These are phyloP conservation scores for Citrullus amarus DNA, from an alignment of 306 rosid genomes.

Conservation along the genomic window DNA sequence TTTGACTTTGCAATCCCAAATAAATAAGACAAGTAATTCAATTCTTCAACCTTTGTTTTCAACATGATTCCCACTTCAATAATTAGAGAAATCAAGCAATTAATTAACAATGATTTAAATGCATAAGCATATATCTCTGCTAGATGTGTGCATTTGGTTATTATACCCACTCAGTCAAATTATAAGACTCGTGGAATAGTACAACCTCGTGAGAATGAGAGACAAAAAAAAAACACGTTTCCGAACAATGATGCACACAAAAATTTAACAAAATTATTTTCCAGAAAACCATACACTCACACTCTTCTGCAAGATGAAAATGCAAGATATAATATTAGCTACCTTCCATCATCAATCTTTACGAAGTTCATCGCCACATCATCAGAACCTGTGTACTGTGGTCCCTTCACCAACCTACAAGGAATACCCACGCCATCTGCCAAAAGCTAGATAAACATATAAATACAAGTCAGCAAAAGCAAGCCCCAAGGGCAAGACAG, in stretches of 20 bases:
- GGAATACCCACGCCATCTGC: conserved; percentile 83
- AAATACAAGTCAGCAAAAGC: conserved; percentile 2
- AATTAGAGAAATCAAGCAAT: not conserved
- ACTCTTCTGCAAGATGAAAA: conserved; percentile 1
- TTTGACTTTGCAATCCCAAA: not conserved
- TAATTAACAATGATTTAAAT: not conserved
- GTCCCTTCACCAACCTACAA: conserved; percentile 87
- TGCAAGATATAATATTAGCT: conserved; percentile 15
- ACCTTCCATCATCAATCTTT: conserved; percentile 87
- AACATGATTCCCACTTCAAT: not conserved
- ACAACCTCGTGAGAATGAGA: not conserved
- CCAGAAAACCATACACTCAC: not conserved
- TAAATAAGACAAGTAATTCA: not conserved
- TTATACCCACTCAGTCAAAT: not conserved
- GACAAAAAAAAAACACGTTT: not conserved
- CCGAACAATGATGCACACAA: not conserved
- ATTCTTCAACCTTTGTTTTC: not conserved
- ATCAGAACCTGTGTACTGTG: conserved; percentile 66
- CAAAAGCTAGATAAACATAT: conserved; percentile 45
- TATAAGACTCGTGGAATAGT: not conserved
- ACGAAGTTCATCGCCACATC: conserved; percentile 82
- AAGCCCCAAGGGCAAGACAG: not conserved
- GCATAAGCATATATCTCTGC: not conserved
- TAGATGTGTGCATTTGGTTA: not conserved
- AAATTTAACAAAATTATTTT: not conserved